phyloP scores from a whole-genome alignment of 148 eudicot genomes.

The Amaranthus palmeri region DNA sequence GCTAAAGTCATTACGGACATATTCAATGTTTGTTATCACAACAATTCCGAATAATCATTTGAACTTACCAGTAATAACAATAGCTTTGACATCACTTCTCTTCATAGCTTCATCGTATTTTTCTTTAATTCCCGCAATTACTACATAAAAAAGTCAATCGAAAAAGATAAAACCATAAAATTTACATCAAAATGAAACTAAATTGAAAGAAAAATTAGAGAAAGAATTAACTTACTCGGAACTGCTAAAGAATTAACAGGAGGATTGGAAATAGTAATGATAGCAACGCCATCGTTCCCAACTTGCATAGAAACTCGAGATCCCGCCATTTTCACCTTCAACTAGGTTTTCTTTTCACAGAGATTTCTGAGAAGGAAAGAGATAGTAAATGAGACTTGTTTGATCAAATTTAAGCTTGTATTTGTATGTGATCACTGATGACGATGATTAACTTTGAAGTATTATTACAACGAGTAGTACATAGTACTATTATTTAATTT shows the following conservation, averaged over 20 bases:
- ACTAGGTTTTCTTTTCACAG: no score
- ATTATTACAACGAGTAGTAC: no score
- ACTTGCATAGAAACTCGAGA: conserved; percentile 7
- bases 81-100: conserved; percentile 17
- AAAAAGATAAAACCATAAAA: not conserved
- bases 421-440: no score
- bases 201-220: not conserved
- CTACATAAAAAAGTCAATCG: not conserved
- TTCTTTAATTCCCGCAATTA: conserved; percentile 10
- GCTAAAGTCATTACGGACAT: no score
- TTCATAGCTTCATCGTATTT: conserved; percentile 15
- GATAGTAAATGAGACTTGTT: not conserved
- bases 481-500: no score
- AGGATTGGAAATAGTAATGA: conserved; percentile 14
- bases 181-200: not conserved
- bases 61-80: conserved; percentile 9
- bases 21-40: no score
- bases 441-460: no score
- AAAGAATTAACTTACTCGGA: not conserved
- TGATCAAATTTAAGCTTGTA: no score
- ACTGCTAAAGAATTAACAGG: conserved; percentile 17
- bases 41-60: no score
- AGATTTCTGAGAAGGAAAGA: not conserved
- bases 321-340: conserved; percentile 1
- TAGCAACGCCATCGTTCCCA: conserved; percentile 14